Evolutionary conservation across 805 yeast species (phyloP), one percentile per base, ranked within the genome.

Genomic region (Yarrowia deformans): DNA sequence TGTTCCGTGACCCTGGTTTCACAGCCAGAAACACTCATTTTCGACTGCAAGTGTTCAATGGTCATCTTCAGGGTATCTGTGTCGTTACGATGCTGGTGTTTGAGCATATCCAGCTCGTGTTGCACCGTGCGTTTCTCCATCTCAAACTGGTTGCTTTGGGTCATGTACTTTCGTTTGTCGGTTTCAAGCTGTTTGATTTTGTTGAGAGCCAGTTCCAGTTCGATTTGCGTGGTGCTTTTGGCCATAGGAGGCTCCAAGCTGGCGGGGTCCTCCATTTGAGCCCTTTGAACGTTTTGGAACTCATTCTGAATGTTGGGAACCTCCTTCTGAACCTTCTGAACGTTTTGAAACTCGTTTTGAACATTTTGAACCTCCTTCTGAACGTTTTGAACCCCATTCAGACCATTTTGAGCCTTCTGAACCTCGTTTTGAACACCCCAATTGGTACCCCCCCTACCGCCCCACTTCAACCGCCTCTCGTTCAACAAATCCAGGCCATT

Each of bases 1-100:
- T 45, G 66, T 8, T 60, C 66, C 32, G 32, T 60, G 34, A 34
- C 52, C 4, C 66, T 32, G 1, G 12, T 34, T 14, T 60, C 66
- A 6, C 66, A 60, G 8, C 46, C 66, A 18, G 13, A 19, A 6
- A 60, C 66, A 12, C 39, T 56, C 52, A 60, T 43, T n/a, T 60
- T 34, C 4, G 52, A 34, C 66, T 60, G 48, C 32, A 60, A 14
- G 8, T 60, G 66, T 7, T 60, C 46, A 3, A 60, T 34, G 8
- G 66, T 60, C 40, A 60, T 43, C 14, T 43, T 43, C 34, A 45
- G 10, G 19, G 66, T 34, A 3, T 60, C 66, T 0, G 18, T n/a
- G 12, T 56, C 64, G 49, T 32, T 9, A 0, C 39, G 29, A 13
- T 60, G 66, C 34, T 60, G 40, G 18, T 35, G 50, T 16, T 13